Percentiles rank a stretch among this genome's conserved stretches.
phyloP scores from a whole-genome alignment of 345 rosid genomes.

The Aquilaria sinensis region DNA sequence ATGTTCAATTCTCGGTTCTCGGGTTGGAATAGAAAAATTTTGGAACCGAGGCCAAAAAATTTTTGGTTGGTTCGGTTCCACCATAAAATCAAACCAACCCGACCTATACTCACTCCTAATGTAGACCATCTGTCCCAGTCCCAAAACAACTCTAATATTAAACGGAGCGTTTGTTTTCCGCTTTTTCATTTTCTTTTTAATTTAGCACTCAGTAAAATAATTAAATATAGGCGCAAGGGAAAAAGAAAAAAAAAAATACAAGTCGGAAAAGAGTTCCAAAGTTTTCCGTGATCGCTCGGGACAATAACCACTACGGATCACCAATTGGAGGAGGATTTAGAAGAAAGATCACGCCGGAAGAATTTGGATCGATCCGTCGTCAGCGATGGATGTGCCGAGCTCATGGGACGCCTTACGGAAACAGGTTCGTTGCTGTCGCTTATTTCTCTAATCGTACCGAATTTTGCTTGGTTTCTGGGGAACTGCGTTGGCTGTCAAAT shows the following conservation, averaged over 20 bases:
- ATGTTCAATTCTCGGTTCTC: too few relatives aligned
- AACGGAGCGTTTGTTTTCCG: not conserved
- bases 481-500: not conserved
- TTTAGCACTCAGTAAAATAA: not conserved
- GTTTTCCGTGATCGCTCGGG: not conserved
- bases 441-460: not conserved
- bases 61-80: too few relatives aligned
- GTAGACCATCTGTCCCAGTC: slow-evolving; percentile 41
- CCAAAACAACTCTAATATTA: slow-evolving; percentile 18
- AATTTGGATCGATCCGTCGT: slow-evolving; percentile 11
- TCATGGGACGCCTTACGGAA: slow-evolving; percentile 95
- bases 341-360: not conserved
- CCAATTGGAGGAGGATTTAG: not conserved
- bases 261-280: not conserved
- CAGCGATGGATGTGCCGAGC: slow-evolving; percentile 64
- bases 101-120: too few relatives aligned
- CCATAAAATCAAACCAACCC: too few relatives aligned
- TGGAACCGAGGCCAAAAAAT: too few relatives aligned
- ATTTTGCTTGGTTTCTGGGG: slow-evolving; percentile 2
- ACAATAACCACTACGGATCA: too few relatives aligned
- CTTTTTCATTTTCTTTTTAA: not conserved
- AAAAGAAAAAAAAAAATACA: not conserved
- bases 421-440: slow-evolving; percentile 41
- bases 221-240: too few relatives aligned
- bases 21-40: too few relatives aligned